Conservation (phyloP, 495 filamentous ascomycete genomes). For the Penicilliopsis zonata region DNA sequence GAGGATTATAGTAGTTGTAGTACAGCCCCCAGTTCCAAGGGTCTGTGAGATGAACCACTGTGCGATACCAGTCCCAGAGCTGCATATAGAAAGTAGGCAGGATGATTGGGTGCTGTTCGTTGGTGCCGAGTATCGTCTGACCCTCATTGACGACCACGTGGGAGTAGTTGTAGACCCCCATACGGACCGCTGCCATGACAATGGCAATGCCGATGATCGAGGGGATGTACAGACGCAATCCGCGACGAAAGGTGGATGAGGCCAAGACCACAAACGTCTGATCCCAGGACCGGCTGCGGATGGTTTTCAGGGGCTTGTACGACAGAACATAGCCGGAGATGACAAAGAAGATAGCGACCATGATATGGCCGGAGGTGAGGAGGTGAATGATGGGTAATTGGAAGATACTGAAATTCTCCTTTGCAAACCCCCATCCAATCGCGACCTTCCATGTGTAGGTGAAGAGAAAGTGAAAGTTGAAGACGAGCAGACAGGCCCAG, state of each 20-base stretch:
- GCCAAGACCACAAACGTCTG: conserved; percentile 35
- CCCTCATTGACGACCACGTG: conserved; percentile 24
- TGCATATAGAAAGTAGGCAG: conserved; percentile 33
- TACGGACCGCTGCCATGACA: conserved; percentile 40
- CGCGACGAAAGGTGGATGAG: conserved; percentile 53
- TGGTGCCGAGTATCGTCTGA: conserved; percentile 32
- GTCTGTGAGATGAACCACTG: conserved; percentile 36
- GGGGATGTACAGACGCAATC: conserved; percentile 51
- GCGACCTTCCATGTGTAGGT: conserved; percentile 36
- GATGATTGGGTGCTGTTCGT: conserved; percentile 32
- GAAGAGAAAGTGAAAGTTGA: conserved; percentile 43
- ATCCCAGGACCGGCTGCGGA: conserved; percentile 40
- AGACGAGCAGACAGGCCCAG: conserved; percentile 39
- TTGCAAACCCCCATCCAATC: conserved; percentile 34
- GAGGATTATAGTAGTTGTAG: conserved; percentile 50
- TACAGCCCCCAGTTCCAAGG: conserved; percentile 42
- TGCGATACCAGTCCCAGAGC: conserved; percentile 35
- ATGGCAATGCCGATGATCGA: conserved; percentile 43
- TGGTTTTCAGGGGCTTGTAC: conserved; percentile 49
- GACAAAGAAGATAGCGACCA: conserved; percentile 66
- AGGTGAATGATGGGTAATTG: conserved; percentile 55
- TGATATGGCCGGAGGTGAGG: conserved; percentile 51
- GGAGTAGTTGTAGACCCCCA: conserved; percentile 37
- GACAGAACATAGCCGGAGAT: conserved; percentile 60
- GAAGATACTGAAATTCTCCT: conserved; percentile 40